Evolutionary conservation across 306 rosid genomes (phyloP).

Genomic region (Abrus precatorius): DNA sequence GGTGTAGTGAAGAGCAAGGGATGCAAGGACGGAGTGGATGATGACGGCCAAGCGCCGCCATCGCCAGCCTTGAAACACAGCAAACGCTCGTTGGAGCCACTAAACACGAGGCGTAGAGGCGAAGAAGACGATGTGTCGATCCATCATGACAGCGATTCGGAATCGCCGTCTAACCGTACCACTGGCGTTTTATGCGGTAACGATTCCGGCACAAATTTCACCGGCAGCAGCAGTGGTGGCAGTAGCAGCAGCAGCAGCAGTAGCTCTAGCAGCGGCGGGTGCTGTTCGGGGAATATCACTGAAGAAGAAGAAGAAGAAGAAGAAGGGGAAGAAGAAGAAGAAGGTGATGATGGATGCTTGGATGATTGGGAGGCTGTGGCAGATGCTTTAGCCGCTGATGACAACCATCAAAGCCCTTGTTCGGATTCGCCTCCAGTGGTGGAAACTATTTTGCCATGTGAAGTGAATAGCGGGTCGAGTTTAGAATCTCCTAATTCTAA

Average conservation of each 20-base stretch:
- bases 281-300: constrained; percentile 84
- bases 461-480: constrained; percentile 45
- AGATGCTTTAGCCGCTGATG: constrained; percentile 90
- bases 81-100: constrained; percentile 57
- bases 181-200: constrained; percentile 58
- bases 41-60: constrained; percentile 45
- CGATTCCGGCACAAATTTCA: constrained; percentile 81
- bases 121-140: constrained; percentile 61
- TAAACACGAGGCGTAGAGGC: constrained; percentile 59
- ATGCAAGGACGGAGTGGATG: constrained; percentile 65
- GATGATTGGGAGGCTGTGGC: constrained; percentile 99
- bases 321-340: constrained; percentile 35
- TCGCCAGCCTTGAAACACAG: constrained; percentile 44
- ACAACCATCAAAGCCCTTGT: constrained; percentile 58
- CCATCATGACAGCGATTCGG: constrained; percentile 73
- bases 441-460: constrained; percentile 51
- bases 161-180: constrained; percentile 72
- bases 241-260: constrained; percentile 64
- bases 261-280: constrained; percentile 76
- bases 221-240: constrained; percentile 71
- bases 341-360: constrained; percentile 81
- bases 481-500: constrained; percentile 52
- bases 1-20: constrained; percentile 74
- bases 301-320: constrained; percentile 65
- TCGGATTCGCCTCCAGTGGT: constrained; percentile 50